Conservation (phyloP, 192 early-diverging fungal genomes). For the Umbelopsis vinacea region DNA sequence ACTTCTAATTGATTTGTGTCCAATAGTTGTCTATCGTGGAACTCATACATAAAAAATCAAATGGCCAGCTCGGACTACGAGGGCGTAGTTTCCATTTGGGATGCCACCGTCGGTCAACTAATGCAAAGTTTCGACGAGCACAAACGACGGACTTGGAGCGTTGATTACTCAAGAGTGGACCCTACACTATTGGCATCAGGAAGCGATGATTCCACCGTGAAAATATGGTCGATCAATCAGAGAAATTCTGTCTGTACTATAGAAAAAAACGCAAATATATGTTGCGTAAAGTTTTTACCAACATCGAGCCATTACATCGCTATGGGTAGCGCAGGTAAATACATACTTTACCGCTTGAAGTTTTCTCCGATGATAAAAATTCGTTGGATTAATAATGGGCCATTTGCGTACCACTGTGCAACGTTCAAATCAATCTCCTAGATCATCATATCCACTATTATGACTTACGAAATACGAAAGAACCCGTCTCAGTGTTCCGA, state of each 20-base stretch:
- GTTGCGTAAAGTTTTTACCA: constrained; percentile 94
- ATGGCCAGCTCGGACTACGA: constrained; percentile 94
- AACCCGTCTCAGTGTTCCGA: constrained; percentile 73
- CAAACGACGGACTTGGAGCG: constrained; percentile 91
- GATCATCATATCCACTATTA: constrained; percentile 94
- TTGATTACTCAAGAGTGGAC: constrained; percentile 81
- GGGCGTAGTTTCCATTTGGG: constrained; percentile 89
- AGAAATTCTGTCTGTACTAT: constrained; percentile 77
- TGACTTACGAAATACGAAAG: constrained; percentile 76
- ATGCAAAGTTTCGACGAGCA: constrained; percentile 83
- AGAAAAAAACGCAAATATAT: constrained; percentile 86
- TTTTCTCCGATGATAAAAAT: neutral
- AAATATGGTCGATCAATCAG: constrained; percentile 84
- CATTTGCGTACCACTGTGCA: too few relatives aligned
- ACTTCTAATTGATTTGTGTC: neutral
- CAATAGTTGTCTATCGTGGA: constrained; percentile 88
- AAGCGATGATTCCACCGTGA: constrained; percentile 91
- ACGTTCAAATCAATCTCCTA: constrained; percentile 12
- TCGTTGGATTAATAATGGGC: too few relatives aligned
- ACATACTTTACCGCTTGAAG: neutral
- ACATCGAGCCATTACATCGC: constrained; percentile 71
- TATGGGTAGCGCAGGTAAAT: constrained; percentile 85
- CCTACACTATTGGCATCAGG: constrained; percentile 83
- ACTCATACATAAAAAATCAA: constrained; percentile 83
- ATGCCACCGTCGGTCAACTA: constrained; percentile 68